Base-by-base conservation (phyloP, 768 basidiomycete genomes). In the Termitomyces sp. region DNA sequence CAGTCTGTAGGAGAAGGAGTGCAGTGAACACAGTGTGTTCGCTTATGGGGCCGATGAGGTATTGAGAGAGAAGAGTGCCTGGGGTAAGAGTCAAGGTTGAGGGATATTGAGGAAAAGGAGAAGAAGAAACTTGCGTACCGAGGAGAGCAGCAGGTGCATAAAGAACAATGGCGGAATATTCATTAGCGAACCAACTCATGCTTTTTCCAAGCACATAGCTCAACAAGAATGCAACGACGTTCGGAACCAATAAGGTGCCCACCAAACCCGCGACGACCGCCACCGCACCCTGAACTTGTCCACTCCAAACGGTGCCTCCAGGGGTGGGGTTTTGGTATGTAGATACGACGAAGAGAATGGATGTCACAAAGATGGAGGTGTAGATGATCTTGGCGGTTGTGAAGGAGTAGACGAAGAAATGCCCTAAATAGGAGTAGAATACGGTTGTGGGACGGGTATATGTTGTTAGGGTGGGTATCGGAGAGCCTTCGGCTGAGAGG, bases 111-210 rank as follows among this genome's bases (percentile, higher is more conserved):
- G 23, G 3, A 36, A 23, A 38, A 29, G 15, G 16, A 31, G 31
- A 20, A 35, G 22, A 38, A 70, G 29, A 9, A n/a, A n/a, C 2
- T 15, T 29, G 13, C 39, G 27, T 59, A 88, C 92, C 92, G 13
- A 89, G 71, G 13, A 92, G 63, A 0, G 85, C 83, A 2, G 90
- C 79, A 13, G 91, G 89, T 2, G 79, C 89, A 63, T 91, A 98
- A 20, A 97, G 69, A 20, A 78, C 64, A 9, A 95, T 58, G 1
- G 81, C 77, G 11, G 82, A 77, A 60, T 85, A 78, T 57, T 91
- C 90, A 39, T 76, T 80, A 15, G 80, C 75, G 69, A 91, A 97
- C 94, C 94, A 98, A 62, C 89, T 89, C 82, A 96, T 81, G 0
- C 82, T 78, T 68, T 82, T 87, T 7, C 81, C 77, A 20, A 93